phyloP scores from a whole-genome alignment of 129 eudicot genomes.

The Cynara cardunculus region DNA sequence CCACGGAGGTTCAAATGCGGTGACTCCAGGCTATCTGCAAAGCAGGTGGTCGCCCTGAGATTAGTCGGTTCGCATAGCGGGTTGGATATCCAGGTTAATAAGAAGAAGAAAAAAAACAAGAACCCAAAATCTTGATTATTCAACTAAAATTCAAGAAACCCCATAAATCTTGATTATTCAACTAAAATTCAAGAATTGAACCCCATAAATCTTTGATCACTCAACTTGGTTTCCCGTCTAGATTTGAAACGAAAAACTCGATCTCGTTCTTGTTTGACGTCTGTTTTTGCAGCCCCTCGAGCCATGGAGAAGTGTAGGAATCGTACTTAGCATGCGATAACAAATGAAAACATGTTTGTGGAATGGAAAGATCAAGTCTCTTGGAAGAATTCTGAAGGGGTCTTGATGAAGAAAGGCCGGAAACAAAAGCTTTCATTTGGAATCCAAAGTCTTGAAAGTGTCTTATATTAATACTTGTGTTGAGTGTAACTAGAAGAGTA shows the following conservation, averaged over 20 bases:
- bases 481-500: constrained; percentile 24
- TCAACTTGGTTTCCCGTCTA: neutral
- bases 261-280: neutral
- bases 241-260: neutral
- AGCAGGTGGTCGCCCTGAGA: no score
- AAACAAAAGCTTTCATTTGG: constrained; percentile 16
- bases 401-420: constrained; percentile 26
- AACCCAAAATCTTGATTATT: neutral
- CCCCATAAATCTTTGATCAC: neutral
- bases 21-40: no score
- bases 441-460: constrained; percentile 19
- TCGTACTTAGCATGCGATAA: constrained; percentile 29
- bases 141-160: constrained; percentile 2
- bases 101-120: no score
- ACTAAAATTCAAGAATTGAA: constrained; percentile 1
- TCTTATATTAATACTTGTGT: constrained; percentile 26
- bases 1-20: no score
- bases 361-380: constrained; percentile 17
- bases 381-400: constrained; percentile 21
- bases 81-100: no score
- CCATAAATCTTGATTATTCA: neutral
- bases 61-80: no score
- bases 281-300: constrained; percentile 47
- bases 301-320: constrained; percentile 54
- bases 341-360: neutral